Evolutionary conservation across 2,329 filamentous ascomycete species (phyloP).

Genomic region (Pestalotiopsis sp.): DNA sequence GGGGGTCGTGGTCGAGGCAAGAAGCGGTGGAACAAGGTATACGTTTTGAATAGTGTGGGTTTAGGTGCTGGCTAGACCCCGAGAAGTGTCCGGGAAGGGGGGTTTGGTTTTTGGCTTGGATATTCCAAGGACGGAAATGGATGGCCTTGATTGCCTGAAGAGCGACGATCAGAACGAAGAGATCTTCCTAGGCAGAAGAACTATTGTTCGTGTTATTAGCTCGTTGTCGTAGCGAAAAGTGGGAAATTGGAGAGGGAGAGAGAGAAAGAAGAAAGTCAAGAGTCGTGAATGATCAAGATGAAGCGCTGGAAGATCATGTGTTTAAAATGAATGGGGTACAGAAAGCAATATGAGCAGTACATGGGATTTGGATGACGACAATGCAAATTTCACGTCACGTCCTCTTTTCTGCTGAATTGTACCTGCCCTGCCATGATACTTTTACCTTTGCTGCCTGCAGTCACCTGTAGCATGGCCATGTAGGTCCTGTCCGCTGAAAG

Average conservation of each 20-base stretch:
- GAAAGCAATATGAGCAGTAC: not conserved
- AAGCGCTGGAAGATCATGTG: not conserved
- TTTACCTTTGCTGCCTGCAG: too few relatives aligned
- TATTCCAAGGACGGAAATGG: slow-evolving; percentile 6
- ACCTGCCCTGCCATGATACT: not conserved
- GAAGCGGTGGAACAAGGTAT: slow-evolving; percentile 12
- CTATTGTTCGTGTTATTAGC: slow-evolving; percentile 1
- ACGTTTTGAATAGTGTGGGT: not conserved
- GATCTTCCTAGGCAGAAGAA: not conserved
- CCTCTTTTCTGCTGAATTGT: not conserved
- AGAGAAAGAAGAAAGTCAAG: not conserved
- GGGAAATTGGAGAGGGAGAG: not conserved
- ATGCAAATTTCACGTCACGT: not conserved
- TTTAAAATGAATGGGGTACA: not conserved
- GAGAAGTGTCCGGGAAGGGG: slow-evolving; percentile 12
- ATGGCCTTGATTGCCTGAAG: not conserved
- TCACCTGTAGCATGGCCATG: too few relatives aligned
- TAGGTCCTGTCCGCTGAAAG: too few relatives aligned
- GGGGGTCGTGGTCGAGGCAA: not conserved
- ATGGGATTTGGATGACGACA: slow-evolving; percentile 9
- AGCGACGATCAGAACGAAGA: slow-evolving; percentile 1
- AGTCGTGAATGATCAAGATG: not conserved
- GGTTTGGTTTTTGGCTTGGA: not conserved
- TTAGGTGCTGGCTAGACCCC: slow-evolving; percentile 1
- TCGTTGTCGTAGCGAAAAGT: not conserved